Evolutionary conservation across 805 yeast species (phyloP), one percentile per base, ranked within the genome.

Genomic region (Barnettozyma sp.): DNA sequence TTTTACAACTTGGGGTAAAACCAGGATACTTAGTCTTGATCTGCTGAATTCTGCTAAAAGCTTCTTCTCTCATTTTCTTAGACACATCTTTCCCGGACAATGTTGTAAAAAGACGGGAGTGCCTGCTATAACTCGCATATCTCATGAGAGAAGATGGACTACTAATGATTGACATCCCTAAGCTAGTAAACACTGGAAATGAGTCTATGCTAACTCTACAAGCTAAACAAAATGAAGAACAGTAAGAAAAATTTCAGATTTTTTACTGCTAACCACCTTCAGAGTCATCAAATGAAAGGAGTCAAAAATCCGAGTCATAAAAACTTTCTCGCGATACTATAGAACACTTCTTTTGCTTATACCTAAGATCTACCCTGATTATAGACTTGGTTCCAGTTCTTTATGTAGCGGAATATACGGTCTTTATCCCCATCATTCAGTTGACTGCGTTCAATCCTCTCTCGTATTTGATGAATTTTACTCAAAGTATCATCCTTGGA

Each of bases 1-100:
- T 82, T 42, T 77, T 66, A 52, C 83, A 64, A 28, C 66, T 68
- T 21, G 94, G 92, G 44, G 65, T 62, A 58, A 82, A 82, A 32
- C 63, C 65, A 12, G 78, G 70, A 45, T 71, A 65, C 22, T 60
- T 55, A 9, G 41, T 7, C 38, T 53, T 52, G 31, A 63, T 54
- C 9, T 45, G 29, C 38, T 54, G 48, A n/a, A 65, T 59, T 34
- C 58, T 62, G 3, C 49, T 50, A 33, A 53, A 58, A 2, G 74
- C 70, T 16, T 68, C 59, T n/a, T 55, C 47, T 49, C 73, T 63
- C 32, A 72, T 62, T 29, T 51, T 47, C 43, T 66, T 61, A 12
- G 79, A 68, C 7, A 71, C 50, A 34, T 56, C 55, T 13, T 64
- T 66, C 40, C 79, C 79, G 4, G 76, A 70, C 18, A 73, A 52